Evolutionary conservation across 192 early-diverging fungal genomes (phyloP).

Genomic region (Pecoramyces ruminantium): DNA sequence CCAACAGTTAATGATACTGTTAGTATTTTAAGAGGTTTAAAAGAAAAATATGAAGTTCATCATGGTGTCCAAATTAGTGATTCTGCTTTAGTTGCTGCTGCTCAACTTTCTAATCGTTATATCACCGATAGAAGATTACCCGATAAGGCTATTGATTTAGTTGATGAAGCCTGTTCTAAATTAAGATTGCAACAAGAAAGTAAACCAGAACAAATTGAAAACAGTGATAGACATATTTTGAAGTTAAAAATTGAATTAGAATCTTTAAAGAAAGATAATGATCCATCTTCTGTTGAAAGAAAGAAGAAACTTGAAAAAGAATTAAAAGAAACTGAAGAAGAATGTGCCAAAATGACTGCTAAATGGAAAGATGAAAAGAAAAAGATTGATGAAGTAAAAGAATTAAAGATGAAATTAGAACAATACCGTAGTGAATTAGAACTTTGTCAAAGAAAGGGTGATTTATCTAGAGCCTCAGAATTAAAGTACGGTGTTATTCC

Average conservation of each 20-base stretch:
- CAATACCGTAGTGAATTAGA: constrained; percentile 59
- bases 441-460: constrained; percentile 44
- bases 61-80: constrained; percentile 65
- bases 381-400: constrained; percentile 50
- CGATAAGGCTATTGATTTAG: constrained; percentile 67
- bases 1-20: constrained; percentile 53
- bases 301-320: constrained; percentile 35
- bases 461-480: constrained; percentile 55
- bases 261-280: constrained; percentile 60
- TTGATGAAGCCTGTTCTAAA: constrained; percentile 67
- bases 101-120: constrained; percentile 54
- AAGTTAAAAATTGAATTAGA: constrained; percentile 66
- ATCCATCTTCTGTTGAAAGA: constrained; percentile 46
- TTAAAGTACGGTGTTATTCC: constrained; percentile 65
- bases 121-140: constrained; percentile 54
- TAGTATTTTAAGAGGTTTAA: constrained; percentile 58
- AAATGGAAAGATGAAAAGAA: constrained; percentile 54
- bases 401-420: constrained; percentile 48
- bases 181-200: constrained; percentile 60
- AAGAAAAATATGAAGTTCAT: constrained; percentile 60
- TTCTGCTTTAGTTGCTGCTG: constrained; percentile 50
- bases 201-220: constrained; percentile 60
- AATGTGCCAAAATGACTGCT: constrained; percentile 29
- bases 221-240: constrained; percentile 52
- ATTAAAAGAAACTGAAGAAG: constrained; percentile 35